Conservation (phyloP, 2,329 filamentous ascomycete species). For the Coniosporium tulheliwenetii region DNA sequence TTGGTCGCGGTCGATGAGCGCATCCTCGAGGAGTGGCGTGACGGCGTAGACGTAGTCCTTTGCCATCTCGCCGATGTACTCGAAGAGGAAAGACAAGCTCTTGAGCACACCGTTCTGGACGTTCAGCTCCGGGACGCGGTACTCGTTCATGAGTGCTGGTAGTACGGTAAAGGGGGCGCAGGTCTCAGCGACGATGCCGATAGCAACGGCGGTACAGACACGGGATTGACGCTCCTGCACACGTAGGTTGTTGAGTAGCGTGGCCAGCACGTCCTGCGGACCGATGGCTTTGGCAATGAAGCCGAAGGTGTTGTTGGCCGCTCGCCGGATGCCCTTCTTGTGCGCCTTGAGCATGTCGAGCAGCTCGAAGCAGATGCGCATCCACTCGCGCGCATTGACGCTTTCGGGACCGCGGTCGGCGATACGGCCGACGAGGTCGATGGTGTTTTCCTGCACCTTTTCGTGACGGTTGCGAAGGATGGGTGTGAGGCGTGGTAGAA, state of each 20-base stretch:
- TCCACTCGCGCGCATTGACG: slow-evolving; percentile 96
- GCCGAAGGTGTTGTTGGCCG: slow-evolving; percentile 98
- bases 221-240: slow-evolving; percentile 96
- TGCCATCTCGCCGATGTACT: slow-evolving; percentile 97
- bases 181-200: slow-evolving; percentile 95
- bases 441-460: slow-evolving; percentile 98
- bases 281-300: slow-evolving; percentile 99
- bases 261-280: slow-evolving; percentile 90
- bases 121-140: slow-evolving; percentile 93
- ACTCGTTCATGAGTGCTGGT: slow-evolving; percentile 98
- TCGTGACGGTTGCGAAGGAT: slow-evolving; percentile 97
- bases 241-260: slow-evolving; percentile 86
- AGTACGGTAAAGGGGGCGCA: slow-evolving; percentile 97
- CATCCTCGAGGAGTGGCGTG: slow-evolving; percentile 87
- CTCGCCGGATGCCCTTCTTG: slow-evolving; percentile 96
- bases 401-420: slow-evolving; percentile 92
- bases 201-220: slow-evolving; percentile 95
- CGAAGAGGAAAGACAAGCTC: slow-evolving; percentile 89
- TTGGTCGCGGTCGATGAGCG: slow-evolving; percentile 93
- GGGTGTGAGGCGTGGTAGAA: slow-evolving; percentile 77
- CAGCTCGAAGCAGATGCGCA: slow-evolving; percentile 98
- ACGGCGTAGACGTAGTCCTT: slow-evolving; percentile 99
- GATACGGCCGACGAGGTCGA: slow-evolving; percentile 93
- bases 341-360: slow-evolving; percentile 99
- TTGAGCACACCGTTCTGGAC: slow-evolving; percentile 98